Base-by-base conservation (phyloP, 164 flowering plant species). In the Umbilicus rupestris region DNA sequence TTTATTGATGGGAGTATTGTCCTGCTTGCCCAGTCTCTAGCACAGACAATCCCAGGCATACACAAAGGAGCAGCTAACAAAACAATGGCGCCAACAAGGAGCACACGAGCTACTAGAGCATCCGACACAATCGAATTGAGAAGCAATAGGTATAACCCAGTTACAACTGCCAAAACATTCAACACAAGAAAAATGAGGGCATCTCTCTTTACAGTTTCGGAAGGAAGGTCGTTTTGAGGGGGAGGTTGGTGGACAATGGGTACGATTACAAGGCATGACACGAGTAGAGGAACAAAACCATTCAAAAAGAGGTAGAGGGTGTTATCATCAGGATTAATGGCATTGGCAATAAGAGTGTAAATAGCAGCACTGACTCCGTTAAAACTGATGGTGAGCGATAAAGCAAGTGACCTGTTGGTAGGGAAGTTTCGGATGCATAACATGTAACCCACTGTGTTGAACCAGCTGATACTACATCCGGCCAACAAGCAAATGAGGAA, bases 391-490 rank as follows among this genome's bases (percentile, higher is more conserved):
- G 96, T 88, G 47, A 95, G 89, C 20, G 99, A 76, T 10, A 95
- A 58, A 3, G 97, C 96, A 0, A 89, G 79, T 0, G 97, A 74
- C 52, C 90, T 76, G 52, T 83, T 87, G 0, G 79, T 60, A 0
- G 87, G 80, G 81, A 95, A 91, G 64, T 88, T 89, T 41, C 72
- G 73, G 39, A 83, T 85, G 85, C 96, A 91, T 46, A 91, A 83
- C 22, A 95, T 85, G 50, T 83, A 91, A 66, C 94, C 89, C 0
- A 95, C 87, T 0, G 99, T 91, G 80, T 95, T 95, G 86, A 95
- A 95, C 99, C 97, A 95, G 62, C 94, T 85, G 52, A 95, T 89
- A 85, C 99, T 94, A 44, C 87, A 81, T 1, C 99, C 99, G 1
- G 96, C 83, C 49, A 94, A 31, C 72, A 94, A 73, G 67, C 97